Evolutionary conservation across 176 grass and related monocot species (phyloP).

Genomic region (Raddia guianensis): DNA sequence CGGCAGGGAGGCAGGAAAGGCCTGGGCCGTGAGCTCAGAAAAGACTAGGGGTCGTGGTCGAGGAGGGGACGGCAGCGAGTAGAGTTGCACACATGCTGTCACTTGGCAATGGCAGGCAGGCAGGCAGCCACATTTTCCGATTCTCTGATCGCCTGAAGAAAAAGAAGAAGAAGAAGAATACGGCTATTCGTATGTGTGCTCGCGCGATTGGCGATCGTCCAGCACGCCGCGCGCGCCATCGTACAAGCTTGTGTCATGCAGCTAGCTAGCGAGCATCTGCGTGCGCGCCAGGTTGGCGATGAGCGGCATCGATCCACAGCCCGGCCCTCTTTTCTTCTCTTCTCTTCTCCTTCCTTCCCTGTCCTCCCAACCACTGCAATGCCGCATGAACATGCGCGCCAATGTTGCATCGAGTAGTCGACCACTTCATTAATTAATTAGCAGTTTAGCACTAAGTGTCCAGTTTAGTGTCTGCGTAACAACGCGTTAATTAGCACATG

Average conservation of each 20-base stretch:
- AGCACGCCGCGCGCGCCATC: neutral
- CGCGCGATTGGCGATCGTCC: neutral
- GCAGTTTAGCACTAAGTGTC: neutral
- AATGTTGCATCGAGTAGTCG: neutral
- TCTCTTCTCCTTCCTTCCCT: neutral
- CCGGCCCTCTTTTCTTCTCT: neutral
- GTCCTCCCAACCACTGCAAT: neutral
- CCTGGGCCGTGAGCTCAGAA: too few relatives aligned
- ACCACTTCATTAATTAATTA: neutral
- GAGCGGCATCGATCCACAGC: neutral
- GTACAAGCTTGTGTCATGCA: neutral
- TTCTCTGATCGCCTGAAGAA: neutral
- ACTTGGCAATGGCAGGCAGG: too few relatives aligned
- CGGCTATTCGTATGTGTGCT: too few relatives aligned
- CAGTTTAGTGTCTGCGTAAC: neutral
- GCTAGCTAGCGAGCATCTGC: neutral
- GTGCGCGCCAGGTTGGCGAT: neutral
- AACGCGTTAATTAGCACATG: conserved; percentile 1
- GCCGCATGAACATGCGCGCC: neutral
- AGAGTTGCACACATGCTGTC: too few relatives aligned
- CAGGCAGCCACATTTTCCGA: too few relatives aligned
- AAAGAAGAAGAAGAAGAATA: neutral
- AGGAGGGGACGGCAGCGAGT: too few relatives aligned
- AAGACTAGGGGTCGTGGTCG: too few relatives aligned
- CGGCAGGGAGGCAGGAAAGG: too few relatives aligned